Evolutionary conservation across 495 filamentous ascomycete genomes (phyloP).

Genomic region (Tirmania nivea): DNA sequence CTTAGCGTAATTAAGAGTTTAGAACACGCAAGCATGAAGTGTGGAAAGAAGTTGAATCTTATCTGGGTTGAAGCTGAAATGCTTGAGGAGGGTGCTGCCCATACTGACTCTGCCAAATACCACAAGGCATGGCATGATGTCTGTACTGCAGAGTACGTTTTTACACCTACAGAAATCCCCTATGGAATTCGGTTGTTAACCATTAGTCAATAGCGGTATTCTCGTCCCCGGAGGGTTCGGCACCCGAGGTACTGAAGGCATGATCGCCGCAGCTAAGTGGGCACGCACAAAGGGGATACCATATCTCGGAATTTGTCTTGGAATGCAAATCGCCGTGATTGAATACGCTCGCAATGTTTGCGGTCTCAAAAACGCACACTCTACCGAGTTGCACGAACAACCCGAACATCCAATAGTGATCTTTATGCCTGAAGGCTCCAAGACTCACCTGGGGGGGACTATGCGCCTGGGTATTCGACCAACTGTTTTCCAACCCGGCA

Average conservation of each 20-base stretch:
- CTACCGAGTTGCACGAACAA: constrained; percentile 16
- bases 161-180: constrained; percentile 3
- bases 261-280: constrained; percentile 66
- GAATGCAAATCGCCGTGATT: constrained; percentile 85
- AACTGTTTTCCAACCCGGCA: constrained; percentile 51
- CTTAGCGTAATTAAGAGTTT: constrained; percentile 61
- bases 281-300: constrained; percentile 61
- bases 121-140: constrained; percentile 77
- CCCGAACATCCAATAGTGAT: constrained; percentile 45
- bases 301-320: constrained; percentile 81
- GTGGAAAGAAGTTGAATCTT: constrained; percentile 54
- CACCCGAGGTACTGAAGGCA: constrained; percentile 57
- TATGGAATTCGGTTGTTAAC: neutral
- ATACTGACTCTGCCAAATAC: constrained; percentile 44
- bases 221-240: constrained; percentile 73
- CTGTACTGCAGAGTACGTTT: constrained; percentile 37
- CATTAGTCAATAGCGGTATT: constrained; percentile 12
- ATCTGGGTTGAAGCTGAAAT: constrained; percentile 67
- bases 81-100: constrained; percentile 41
- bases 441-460: constrained; percentile 56
- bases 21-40: constrained; percentile 80
- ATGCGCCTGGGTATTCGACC: constrained; percentile 72
- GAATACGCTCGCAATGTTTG: constrained; percentile 62
- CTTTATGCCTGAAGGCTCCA: constrained; percentile 76
- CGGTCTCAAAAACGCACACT: constrained; percentile 26